Base-by-base conservation (phyloP, 2,329 filamentous ascomycete genomes). In the Talaromyces islandicus region DNA sequence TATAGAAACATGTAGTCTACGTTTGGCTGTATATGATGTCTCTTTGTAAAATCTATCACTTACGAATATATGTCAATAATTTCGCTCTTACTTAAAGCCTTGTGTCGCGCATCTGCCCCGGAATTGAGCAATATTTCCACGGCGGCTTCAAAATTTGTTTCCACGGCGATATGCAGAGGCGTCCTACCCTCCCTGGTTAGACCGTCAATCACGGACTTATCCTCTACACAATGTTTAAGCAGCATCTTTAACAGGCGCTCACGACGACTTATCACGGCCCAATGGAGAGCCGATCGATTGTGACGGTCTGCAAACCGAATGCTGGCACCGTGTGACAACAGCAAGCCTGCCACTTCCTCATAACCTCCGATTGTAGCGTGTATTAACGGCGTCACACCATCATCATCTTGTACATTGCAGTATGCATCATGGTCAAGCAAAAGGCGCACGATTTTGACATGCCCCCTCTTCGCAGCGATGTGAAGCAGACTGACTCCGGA, bases 401-500 rank as follows among this genome's bases (percentile, higher is more conserved):
- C 29, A 7, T 32, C 32, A 24, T 54, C 51, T 25, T 24, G 12
- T 27, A 30, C 41, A 11, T 46, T 32, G 35, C 38, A 21, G n/a
- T 57, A 10, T 25, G 41, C 41, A 48, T 48, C 46, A 21, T 57
- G 35, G 11, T 48, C 11, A 9, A 57, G 35, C 19, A 57, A 48
- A 30, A 57, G n/a, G 19, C 41, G 35, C 4, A 57, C 55, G 17
- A 73, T 70, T 9, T 68, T 62, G 0, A 67, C 64, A 41, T 73
- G 64, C 0, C 72, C 73, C 11, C 61, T 63, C 35, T 68, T 60
- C 0, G 67, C 65, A 1, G 70, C 70, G 29, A 67, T 70, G 14
- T 73, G 70, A 3, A 73, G 52, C 11, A 69, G 64, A 1, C 68
- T 70, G 1, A 69, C 29, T 3, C 61, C 59, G 10, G 7, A 19